phyloP scores from a whole-genome alignment of 108 stramenopile genomes.

The Cyclotella choctawhatcheeana region DNA sequence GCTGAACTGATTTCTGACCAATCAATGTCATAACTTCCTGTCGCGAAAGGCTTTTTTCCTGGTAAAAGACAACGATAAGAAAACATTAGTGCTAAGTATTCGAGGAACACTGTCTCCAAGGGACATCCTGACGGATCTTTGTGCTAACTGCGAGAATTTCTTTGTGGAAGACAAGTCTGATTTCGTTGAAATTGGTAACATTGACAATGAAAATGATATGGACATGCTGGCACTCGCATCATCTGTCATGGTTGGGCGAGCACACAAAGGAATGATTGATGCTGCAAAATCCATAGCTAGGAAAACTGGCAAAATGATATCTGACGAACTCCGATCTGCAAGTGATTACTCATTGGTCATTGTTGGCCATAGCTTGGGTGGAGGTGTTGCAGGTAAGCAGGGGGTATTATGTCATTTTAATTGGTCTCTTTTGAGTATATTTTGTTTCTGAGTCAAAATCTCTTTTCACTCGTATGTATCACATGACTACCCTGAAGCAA shows the following conservation, averaged over 20 bases:
- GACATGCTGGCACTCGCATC: not conserved
- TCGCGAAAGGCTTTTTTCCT: slow-evolving; percentile 59
- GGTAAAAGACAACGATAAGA: slow-evolving; percentile 54
- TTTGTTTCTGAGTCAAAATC: too few relatives aligned
- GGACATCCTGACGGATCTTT: slow-evolving; percentile 78
- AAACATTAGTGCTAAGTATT: slow-evolving; percentile 58
- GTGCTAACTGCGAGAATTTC: slow-evolving; percentile 63
- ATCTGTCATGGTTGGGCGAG: slow-evolving; percentile 36
- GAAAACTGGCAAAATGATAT: slow-evolving; percentile 53
- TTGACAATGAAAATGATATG: slow-evolving; percentile 1
- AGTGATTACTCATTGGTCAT: slow-evolving; percentile 63
- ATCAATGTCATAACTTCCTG: not conserved
- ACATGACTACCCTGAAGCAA: slow-evolving; percentile 11
- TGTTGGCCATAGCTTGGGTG: slow-evolving; percentile 77
- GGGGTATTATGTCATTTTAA: too few relatives aligned
- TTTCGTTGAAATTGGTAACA: slow-evolving; percentile 18
- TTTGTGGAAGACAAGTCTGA: slow-evolving; percentile 47
- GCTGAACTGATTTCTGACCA: not conserved
- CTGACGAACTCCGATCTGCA: slow-evolving; percentile 49
- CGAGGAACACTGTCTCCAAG: slow-evolving; percentile 72
- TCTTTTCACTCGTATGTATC: too few relatives aligned
- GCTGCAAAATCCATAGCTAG: slow-evolving; percentile 54
- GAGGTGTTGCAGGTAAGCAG: slow-evolving; percentile 62
- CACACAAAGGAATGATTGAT: slow-evolving; percentile 80
- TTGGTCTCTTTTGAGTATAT: too few relatives aligned